phyloP scores from a whole-genome alignment of 495 filamentous ascomycete species.

The Geoglossum glabrum region DNA sequence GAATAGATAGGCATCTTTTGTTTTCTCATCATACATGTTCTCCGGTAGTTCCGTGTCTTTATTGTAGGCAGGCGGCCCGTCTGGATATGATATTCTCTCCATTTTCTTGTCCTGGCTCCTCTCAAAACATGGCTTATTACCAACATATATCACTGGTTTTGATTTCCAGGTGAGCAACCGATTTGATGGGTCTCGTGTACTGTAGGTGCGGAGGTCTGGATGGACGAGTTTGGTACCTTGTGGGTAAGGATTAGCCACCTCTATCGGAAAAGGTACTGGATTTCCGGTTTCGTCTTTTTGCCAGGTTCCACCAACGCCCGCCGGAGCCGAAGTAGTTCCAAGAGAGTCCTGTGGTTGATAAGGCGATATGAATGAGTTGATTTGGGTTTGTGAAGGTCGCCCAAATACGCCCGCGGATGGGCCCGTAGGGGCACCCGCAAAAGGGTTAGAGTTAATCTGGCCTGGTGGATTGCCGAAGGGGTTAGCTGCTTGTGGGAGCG shows the following conservation, averaged over 20 bases:
- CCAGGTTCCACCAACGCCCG: not conserved
- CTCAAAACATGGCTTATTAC: slow-evolving; percentile 29
- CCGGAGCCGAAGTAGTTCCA: slow-evolving; percentile 7
- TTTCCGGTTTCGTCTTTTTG: slow-evolving; percentile 1
- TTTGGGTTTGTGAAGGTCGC: not conserved
- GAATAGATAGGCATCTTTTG: slow-evolving; percentile 35
- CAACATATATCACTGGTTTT: slow-evolving; percentile 31
- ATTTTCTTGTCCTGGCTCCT: slow-evolving; percentile 27
- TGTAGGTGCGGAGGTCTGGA: slow-evolving; percentile 18
- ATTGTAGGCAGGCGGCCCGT: slow-evolving; percentile 41
- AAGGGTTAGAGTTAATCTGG: slow-evolving; percentile 2
- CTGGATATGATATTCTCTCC: slow-evolving; percentile 45
- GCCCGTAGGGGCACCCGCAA: not conserved
- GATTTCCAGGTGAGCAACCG: slow-evolving; percentile 32
- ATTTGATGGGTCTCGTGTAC: slow-evolving; percentile 19
- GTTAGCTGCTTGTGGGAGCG: not conserved
- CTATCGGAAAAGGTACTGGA: slow-evolving; percentile 17
- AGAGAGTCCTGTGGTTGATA: slow-evolving; percentile 5
- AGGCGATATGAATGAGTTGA: not conserved
- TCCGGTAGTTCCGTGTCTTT: slow-evolving; percentile 30
- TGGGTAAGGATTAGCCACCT: slow-evolving; percentile 21
- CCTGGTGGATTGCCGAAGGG: not conserved
- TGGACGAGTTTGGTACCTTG: slow-evolving; percentile 1
- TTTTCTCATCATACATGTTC: slow-evolving; percentile 24
- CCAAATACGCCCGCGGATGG: slow-evolving; percentile 1